phyloP scores from a whole-genome alignment of 2,329 filamentous ascomycete genomes.

The Colletotrichum sidae region DNA sequence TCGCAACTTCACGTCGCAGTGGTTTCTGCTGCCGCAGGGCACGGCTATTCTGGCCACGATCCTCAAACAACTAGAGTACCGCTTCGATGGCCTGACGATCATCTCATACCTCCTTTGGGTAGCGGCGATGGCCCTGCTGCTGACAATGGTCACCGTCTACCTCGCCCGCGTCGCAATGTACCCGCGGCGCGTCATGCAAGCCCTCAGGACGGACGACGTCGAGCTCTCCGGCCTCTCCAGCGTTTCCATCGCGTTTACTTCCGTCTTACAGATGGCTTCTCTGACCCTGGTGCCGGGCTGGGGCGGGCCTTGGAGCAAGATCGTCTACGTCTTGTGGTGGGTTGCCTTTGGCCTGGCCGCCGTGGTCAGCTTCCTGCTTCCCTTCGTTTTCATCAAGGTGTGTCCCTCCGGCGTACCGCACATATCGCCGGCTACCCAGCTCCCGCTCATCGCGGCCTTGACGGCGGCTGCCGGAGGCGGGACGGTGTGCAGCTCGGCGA shows the following conservation, averaged over 20 bases:
- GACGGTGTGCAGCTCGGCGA: conserved; percentile 46
- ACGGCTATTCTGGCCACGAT: conserved; percentile 50
- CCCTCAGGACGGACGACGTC: conserved; percentile 45
- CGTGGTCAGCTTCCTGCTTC: conserved; percentile 46
- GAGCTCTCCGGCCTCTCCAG: conserved; percentile 53
- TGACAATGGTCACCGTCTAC: conserved; percentile 45
- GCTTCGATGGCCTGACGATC: conserved; percentile 50
- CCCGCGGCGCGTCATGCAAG: conserved; percentile 44
- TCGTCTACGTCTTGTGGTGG: conserved; percentile 55
- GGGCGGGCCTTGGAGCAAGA: conserved; percentile 39
- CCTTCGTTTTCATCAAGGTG: conserved; percentile 49
- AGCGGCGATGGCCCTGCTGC: conserved; percentile 48
- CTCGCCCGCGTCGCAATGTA: conserved; percentile 46
- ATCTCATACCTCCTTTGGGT: conserved; percentile 53
- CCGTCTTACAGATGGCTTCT: conserved; percentile 42
- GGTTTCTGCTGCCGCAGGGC: conserved; percentile 53
- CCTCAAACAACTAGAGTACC: conserved; percentile 52
- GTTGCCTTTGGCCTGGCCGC: conserved; percentile 48
- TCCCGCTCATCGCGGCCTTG: conserved; percentile 53
- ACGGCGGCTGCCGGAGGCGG: conserved; percentile 52
- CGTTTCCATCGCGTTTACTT: conserved; percentile 49
- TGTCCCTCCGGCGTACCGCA: conserved; percentile 49
- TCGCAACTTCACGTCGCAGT: conserved; percentile 48
- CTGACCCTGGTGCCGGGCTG: conserved; percentile 38
- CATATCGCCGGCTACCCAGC: conserved; percentile 48